Conservation (phyloP, 176 grass and related monocot species). For the Oryza rufipogon region DNA sequence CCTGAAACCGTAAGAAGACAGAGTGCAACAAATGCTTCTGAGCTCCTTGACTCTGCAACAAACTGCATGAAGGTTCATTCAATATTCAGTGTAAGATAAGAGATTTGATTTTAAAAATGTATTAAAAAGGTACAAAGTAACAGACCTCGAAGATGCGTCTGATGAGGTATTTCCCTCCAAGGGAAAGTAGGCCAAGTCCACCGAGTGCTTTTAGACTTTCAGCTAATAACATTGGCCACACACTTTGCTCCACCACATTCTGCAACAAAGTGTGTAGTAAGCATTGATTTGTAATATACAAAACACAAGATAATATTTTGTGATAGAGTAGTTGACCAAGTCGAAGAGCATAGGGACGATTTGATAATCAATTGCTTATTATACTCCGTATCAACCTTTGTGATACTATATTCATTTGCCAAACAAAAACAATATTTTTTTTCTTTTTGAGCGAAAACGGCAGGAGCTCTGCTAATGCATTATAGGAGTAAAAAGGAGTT, state of each 20-base stretch:
- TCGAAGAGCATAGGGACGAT: conserved; percentile 11
- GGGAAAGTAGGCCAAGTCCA: conserved; percentile 94
- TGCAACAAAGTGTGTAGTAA: conserved; percentile 39
- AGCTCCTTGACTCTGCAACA: conserved; percentile 96
- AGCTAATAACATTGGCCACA: conserved; percentile 81
- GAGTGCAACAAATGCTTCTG: conserved; percentile 98
- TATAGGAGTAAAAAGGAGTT: no score
- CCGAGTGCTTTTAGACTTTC: conserved; percentile 96
- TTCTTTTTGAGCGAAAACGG: no score
- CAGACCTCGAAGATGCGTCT: conserved; percentile 90
- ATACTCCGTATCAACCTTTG: not conserved
- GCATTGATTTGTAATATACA: conserved; percentile 19
- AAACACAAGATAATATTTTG: conserved; percentile 11
- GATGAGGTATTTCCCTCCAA: conserved; percentile 89
- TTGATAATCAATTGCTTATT: not conserved
- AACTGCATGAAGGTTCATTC: conserved; percentile 58
- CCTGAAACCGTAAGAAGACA: conserved; percentile 93
- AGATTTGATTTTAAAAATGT: conserved; percentile 3
- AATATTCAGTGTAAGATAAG: conserved; percentile 29
- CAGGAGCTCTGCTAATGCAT: no score
- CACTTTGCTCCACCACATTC: conserved; percentile 70
- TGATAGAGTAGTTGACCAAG: conserved; percentile 13
- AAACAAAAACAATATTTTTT: not conserved
- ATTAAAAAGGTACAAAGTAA: conserved; percentile 18
- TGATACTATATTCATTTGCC: conserved; percentile 18